Evolutionary conservation across 2,329 filamentous ascomycete species (phyloP).

Genomic region (Calonectria multiphialidica): DNA sequence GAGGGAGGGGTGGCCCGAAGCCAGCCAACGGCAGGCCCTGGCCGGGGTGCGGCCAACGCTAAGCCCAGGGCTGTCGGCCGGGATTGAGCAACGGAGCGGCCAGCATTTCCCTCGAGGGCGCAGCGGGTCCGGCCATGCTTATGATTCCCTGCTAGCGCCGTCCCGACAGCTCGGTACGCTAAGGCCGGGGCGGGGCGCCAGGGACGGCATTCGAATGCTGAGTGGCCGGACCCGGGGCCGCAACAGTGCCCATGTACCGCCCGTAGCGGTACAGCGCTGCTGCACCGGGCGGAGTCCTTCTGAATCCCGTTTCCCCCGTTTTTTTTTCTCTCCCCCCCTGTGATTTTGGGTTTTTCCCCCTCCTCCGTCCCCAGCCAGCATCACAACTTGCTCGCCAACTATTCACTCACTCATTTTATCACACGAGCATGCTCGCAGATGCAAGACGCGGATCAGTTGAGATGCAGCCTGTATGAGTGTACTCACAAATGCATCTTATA

Average conservation of each 20-base stretch:
- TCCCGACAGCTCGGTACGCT: slow-evolving; percentile 53
- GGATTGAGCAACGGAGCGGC: not conserved
- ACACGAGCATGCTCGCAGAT: not conserved
- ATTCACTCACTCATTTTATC: not conserved
- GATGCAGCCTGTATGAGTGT: not conserved
- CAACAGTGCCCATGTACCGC: slow-evolving; percentile 31
- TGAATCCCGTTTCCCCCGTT: slow-evolving; percentile 18
- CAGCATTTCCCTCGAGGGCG: slow-evolving; percentile 19
- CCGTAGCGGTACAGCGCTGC: slow-evolving; percentile 23
- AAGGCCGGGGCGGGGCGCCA: slow-evolving; percentile 34
- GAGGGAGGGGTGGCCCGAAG: slow-evolving; percentile 26
- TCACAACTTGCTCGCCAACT: not conserved
- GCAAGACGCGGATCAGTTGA: not conserved
- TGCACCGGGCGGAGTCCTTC: slow-evolving; percentile 17
- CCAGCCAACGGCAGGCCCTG: slow-evolving; percentile 36
- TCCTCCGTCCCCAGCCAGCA: not conserved
- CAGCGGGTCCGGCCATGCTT: slow-evolving; percentile 4
- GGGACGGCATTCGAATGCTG: slow-evolving; percentile 34
- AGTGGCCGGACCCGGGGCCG: slow-evolving; percentile 44
- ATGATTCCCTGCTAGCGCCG: slow-evolving; percentile 45
- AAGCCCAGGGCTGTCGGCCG: slow-evolving; percentile 19
- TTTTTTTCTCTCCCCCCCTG: not conserved
- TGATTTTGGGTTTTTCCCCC: not conserved
- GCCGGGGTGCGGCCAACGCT: not conserved
- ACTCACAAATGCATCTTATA: not conserved